Percentiles rank a stretch among this genome's conserved stretches.
Conservation (phyloP, 805 yeast genomes). For the fission yeast (Schizosaccharomyces pombe) region ASM294v3 CU329670.1:3136501-3137000, state of each 20-base stretch:
- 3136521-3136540: conserved; percentile 47
- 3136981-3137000: conserved; percentile 12
- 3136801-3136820: conserved; percentile 36
- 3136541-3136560: conserved; percentile 49
- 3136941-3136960: conserved; percentile 20
- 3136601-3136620: conserved; percentile 72
- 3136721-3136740: conserved; percentile 69
- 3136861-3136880: conserved; percentile 33
- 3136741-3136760: conserved; percentile 67
- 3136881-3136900: conserved; percentile 40
- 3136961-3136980: conserved; percentile 16
- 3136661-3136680: conserved; percentile 65
- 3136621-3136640: conserved; percentile 77
- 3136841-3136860: conserved; percentile 40
- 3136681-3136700: conserved; percentile 71
- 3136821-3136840: conserved; percentile 40
- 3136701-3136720: conserved; percentile 55
- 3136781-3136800: conserved; percentile 66
- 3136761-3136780: conserved; percentile 71
- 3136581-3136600: conserved; percentile 75
- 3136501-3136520: conserved; percentile 32
- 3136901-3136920: conserved; percentile 33
- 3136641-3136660: conserved; percentile 50
- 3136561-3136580: conserved; percentile 47
- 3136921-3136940: conserved; percentile 39